phyloP scores from a whole-genome alignment of 768 basidiomycete species.

The Mycena floridula region DNA sequence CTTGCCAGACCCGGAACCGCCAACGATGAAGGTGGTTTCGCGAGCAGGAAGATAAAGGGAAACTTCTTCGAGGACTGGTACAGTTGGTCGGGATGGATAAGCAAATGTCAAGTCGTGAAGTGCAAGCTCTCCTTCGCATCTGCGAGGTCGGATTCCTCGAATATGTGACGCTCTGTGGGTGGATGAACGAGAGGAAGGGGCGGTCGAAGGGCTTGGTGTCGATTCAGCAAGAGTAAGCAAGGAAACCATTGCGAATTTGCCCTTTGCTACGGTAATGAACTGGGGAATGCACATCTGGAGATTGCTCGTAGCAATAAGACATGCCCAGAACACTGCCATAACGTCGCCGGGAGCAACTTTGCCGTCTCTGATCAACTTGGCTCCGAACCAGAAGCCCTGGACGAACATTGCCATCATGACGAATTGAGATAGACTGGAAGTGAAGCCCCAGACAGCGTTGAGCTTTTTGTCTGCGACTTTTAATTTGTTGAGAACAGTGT shows the following conservation, averaged over 20 bases:
- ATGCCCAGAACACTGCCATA: constrained; percentile 98
- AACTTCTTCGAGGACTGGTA: constrained; percentile 52
- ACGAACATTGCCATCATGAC: constrained; percentile 91
- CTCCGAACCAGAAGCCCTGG: constrained; percentile 94
- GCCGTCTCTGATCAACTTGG: constrained; percentile 79
- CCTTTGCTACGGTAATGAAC: constrained; percentile 70
- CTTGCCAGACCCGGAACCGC: constrained; percentile 75
- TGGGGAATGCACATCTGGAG: constrained; percentile 85
- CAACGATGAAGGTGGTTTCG: constrained; percentile 78
- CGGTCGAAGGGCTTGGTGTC: constrained; percentile 54
- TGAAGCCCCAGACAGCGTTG: constrained; percentile 71
- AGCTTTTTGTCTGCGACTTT: constrained; percentile 44
- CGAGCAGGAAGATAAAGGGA: constrained; percentile 62
- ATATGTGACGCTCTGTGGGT: constrained; percentile 24
- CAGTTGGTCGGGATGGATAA: constrained; percentile 66
- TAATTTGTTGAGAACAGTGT: constrained; percentile 53
- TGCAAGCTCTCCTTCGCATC: constrained; percentile 67
- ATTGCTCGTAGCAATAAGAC: constrained; percentile 83
- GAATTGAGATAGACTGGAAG: constrained; percentile 68
- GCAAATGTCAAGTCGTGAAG: constrained; percentile 58
- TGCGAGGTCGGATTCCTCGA: constrained; percentile 58
- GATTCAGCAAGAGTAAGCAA: constrained; percentile 21
- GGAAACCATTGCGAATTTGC: constrained; percentile 70
- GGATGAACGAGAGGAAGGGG: constrained; percentile 5
- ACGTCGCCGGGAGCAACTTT: constrained; percentile 67